phyloP scores from a whole-genome alignment of 768 basidiomycete species.

The Nevesoporus exiguus region DNA sequence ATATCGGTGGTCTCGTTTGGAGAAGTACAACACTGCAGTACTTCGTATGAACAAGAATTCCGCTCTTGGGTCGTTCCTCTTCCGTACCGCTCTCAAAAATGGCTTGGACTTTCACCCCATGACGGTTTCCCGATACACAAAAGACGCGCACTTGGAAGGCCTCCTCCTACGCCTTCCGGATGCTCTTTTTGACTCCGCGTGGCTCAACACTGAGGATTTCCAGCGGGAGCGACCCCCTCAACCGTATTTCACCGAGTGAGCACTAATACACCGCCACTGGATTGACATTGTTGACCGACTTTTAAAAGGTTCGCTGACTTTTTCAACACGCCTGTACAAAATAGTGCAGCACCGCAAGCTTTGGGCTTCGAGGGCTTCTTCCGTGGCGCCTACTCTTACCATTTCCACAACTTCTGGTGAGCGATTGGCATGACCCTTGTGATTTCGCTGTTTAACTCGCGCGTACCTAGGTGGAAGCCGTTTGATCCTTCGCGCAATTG shows the following conservation, averaged over 20 bases:
- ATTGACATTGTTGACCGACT: background rate
- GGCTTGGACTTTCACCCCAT: constrained; percentile 96
- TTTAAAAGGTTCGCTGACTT: constrained; percentile 75
- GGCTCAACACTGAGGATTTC: constrained; percentile 90
- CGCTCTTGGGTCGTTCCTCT: constrained; percentile 88
- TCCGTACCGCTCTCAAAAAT: constrained; percentile 92
- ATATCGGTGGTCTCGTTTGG: constrained; percentile 90
- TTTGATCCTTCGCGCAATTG: constrained; percentile 93
- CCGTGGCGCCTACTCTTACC: constrained; percentile 92
- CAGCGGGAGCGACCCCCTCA: constrained; percentile 92
- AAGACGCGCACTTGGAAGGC: constrained; percentile 82
- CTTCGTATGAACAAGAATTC: constrained; percentile 90
- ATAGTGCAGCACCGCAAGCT: constrained; percentile 79
- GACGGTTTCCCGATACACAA: constrained; percentile 87
- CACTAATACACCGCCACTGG: background rate
- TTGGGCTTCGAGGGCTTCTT: constrained; percentile 96
- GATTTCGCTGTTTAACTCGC: background rate
- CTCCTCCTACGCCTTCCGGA: constrained; percentile 88
- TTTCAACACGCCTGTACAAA: constrained; percentile 73
- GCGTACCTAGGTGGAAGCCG: constrained; percentile 79
- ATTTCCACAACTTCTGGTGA: constrained; percentile 93
- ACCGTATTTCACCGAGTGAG: constrained; percentile 86
- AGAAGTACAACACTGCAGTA: constrained; percentile 96
- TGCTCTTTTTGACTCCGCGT: constrained; percentile 94
- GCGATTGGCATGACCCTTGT: constrained; percentile 19